Conservation (phyloP, 2,329 filamentous ascomycete species). For the Fusarium pseudoanthophilum region DNA sequence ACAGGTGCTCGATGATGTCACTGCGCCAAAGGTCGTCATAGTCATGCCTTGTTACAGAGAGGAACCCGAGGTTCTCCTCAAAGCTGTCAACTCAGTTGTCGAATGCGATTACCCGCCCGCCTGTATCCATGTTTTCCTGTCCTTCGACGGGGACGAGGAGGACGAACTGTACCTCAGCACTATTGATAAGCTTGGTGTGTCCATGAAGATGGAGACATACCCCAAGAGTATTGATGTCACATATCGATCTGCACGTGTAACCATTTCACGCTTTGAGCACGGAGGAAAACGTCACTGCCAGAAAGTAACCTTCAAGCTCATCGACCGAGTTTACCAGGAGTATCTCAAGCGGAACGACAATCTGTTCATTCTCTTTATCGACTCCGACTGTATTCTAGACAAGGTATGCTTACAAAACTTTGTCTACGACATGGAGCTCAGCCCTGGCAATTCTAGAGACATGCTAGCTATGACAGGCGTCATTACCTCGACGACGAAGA, state of each 20-base stretch:
- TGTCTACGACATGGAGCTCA: conserved; percentile 98
- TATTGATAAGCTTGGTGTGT: conserved; percentile 84
- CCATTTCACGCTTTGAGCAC: conserved; percentile 90
- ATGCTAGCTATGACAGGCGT: conserved; percentile 99
- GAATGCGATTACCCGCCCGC: conserved; percentile 93
- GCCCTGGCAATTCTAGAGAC: conserved; percentile 88
- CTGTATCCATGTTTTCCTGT: conserved; percentile 94
- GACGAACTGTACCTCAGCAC: conserved; percentile 91
- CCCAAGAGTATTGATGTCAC: conserved; percentile 90
- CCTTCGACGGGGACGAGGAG: conserved; percentile 90
- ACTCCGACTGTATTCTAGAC: conserved; percentile 96
- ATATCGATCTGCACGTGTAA: conserved; percentile 85
- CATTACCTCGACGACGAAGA: conserved; percentile 92
- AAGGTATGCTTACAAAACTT: conserved; percentile 94
- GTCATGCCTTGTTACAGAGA: conserved; percentile 98
- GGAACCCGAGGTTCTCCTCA: conserved; percentile 82
- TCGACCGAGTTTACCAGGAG: conserved; percentile 89
- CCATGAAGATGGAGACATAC: conserved; percentile 78
- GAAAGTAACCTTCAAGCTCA: conserved; percentile 90
- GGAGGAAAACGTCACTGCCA: conserved; percentile 95
- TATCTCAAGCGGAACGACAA: conserved; percentile 91
- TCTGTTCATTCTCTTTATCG: conserved; percentile 94
- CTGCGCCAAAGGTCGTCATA: conserved; percentile 92
- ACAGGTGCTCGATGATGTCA: conserved; percentile 82
- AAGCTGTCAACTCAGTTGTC: conserved; percentile 90